Conservation (phyloP, 1,139 yeast genomes). For the Petasospora rhodanensis region DNA sequence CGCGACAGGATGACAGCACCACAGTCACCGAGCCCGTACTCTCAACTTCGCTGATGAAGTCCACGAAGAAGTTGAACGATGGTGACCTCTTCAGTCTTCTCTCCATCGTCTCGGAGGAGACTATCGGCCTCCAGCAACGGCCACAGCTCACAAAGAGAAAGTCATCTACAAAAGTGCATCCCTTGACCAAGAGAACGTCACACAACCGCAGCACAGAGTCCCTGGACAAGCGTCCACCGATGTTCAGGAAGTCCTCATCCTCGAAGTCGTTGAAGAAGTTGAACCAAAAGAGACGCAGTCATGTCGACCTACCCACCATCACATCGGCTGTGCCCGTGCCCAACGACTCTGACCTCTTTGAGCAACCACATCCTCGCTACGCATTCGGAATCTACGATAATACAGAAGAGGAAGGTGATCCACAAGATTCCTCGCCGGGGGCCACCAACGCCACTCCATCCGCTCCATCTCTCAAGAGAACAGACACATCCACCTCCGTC, state of each 20-base stretch:
- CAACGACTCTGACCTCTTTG: slow-evolving; percentile 22
- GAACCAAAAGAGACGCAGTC: slow-evolving; percentile 13
- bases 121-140: slow-evolving; percentile 13
- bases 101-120: slow-evolving; percentile 25
- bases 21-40: slow-evolving; percentile 9
- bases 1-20: not conserved
- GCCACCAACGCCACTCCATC: too few relatives aligned
- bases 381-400: slow-evolving; percentile 24
- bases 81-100: slow-evolving; percentile 24
- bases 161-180: slow-evolving; percentile 16
- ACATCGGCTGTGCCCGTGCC: slow-evolving; percentile 9
- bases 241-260: slow-evolving; percentile 22
- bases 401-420: slow-evolving; percentile 2
- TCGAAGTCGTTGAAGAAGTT: slow-evolving; percentile 22
- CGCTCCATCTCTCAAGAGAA: slow-evolving; percentile 22
- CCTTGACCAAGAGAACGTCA: slow-evolving; percentile 12
- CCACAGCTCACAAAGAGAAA: slow-evolving; percentile 20
- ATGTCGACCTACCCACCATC: slow-evolving; percentile 12
- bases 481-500: slow-evolving; percentile 35
- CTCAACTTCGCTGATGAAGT: slow-evolving; percentile 13
- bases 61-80: slow-evolving; percentile 22
- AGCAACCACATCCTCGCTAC: slow-evolving; percentile 26
- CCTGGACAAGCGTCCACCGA: slow-evolving; percentile 13
- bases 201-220: slow-evolving; percentile 18
- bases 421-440: too few relatives aligned